These are phyloP conservation scores for Yamadazyma diospyri DNA, from an alignment of 1,139 yeast genomes.

Conservation along the genomic window DNA sequence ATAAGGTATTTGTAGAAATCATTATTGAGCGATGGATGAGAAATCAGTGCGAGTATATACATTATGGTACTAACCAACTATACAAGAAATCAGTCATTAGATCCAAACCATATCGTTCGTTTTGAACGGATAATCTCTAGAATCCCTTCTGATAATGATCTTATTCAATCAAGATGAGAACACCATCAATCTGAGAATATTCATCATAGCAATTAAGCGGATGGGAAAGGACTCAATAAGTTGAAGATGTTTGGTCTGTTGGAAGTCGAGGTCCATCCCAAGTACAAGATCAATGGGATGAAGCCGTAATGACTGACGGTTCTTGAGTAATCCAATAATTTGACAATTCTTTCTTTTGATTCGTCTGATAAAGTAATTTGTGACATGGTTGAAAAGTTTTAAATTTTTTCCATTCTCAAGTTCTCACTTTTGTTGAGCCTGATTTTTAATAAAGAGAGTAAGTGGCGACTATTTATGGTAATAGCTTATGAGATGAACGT, in stretches of 20 bases:
- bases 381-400: conserved; percentile 11
- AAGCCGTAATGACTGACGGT: conserved; percentile 93
- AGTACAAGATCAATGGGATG: conserved; percentile 89
- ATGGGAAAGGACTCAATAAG: conserved; percentile 71
- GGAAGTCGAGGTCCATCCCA: conserved; percentile 87
- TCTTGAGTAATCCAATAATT: conserved; percentile 78
- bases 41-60: conserved; percentile 4
- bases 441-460: too few species aligned
- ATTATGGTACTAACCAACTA: background rate
- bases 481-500: too few species aligned
- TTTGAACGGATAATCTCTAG: too few species aligned
- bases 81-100: too few species aligned
- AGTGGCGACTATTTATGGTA: too few species aligned
- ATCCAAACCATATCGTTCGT: background rate
- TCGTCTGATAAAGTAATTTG: conserved; percentile 60
- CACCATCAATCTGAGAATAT: too few species aligned
- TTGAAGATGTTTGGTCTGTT: conserved; percentile 81
- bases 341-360: conserved; percentile 84
- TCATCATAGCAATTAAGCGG: conserved; percentile 62
- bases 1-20: background rate
- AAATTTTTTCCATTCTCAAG: conserved; percentile 1
- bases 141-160: too few species aligned
- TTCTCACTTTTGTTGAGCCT: conserved; percentile 1
- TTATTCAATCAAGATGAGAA: too few species aligned
- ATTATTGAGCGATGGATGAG: conserved; percentile 2